Evolutionary conservation across 805 yeast genomes (phyloP), one percentile per base, ranked within the genome.

Genomic region (Wickerhamomyces chambardii): DNA sequence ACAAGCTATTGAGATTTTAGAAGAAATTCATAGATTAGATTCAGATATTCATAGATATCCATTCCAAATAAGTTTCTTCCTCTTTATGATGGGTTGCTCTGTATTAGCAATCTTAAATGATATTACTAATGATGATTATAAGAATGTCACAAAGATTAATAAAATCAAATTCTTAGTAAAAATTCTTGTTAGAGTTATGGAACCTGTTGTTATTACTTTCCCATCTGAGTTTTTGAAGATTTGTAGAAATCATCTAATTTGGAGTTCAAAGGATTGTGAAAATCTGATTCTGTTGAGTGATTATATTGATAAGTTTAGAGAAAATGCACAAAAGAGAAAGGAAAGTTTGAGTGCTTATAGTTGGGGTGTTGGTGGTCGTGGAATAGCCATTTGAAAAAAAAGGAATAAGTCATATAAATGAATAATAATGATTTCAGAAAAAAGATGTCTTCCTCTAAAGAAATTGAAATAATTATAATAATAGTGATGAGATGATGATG

Each of bases 281-380:
- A 48, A 45, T 32, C 38, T 43, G 24, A 45, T 45, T 19, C 35
- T 47, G 24, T 35, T 42, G 25, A 32, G 42, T 5, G 52, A 42
- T 37, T 46, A 45, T 29, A 28, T 38, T 27, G 43, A 34, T 5
- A 41, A 35, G 30, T 47, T 46, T 34, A 42, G 37, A 26, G 34
- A 34, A 18, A 51, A 49, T 21, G 40, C 49, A 4, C 33, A 38
- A 17, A 48, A 52, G 30, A 46, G 59, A 19, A 47, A 42, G 27
- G 57, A 57, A 9, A 50, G 58, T 9, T 35, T 61, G 15, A 48
- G 48, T 15, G 49, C 61, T 21, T 60, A 59, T 43, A 50, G 60
- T 37, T 61, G 65, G 66, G 42, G 46, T 17, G 42, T 47, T 11
- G 55, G 55, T n/a, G 66, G 66, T 2, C 48, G 51, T 30, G 66